Conservation (phyloP, 768 basidiomycete genomes). For the Hygrocybe coccinea region DNA sequence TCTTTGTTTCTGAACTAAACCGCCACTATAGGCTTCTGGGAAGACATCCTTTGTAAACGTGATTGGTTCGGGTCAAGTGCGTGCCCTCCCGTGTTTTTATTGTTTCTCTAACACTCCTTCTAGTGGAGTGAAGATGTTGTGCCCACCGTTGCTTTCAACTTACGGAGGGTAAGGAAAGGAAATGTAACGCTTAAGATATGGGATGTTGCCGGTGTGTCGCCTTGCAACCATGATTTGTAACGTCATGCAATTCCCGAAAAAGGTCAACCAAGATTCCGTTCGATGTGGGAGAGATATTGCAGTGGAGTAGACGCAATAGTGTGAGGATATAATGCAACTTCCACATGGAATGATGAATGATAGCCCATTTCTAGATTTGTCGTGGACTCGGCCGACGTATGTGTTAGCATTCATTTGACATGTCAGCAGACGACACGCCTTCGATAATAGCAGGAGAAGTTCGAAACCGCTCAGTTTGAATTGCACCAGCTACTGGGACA, state of each 20-base stretch:
- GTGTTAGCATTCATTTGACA: slow-evolving; percentile 22
- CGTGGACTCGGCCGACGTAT: slow-evolving; percentile 85
- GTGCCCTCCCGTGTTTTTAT: slow-evolving; percentile 11
- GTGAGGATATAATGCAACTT: slow-evolving; percentile 41
- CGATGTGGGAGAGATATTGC: slow-evolving; percentile 95
- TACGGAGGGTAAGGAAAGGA: slow-evolving; percentile 81
- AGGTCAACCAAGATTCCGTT: slow-evolving; percentile 91
- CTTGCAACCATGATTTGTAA: neutral
- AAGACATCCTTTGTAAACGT: slow-evolving; percentile 95
- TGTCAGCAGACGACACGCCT: neutral
- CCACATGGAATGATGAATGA: neutral
- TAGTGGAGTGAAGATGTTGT: slow-evolving; percentile 97
- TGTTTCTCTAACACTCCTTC: too few species aligned
- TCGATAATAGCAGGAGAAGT: slow-evolving; percentile 62
- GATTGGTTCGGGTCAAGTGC: slow-evolving; percentile 77
- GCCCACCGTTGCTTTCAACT: slow-evolving; percentile 91
- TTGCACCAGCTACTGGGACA: slow-evolving; percentile 74
- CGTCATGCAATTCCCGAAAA: slow-evolving; percentile 7
- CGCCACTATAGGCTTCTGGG: slow-evolving; percentile 67
- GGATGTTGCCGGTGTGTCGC: slow-evolving; percentile 80
- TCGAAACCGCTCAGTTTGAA: slow-evolving; percentile 79
- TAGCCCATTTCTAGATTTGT: slow-evolving; percentile 57
- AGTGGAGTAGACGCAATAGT: slow-evolving; percentile 89
- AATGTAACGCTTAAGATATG: slow-evolving; percentile 91
- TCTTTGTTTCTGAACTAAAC: slow-evolving; percentile 3